Evolutionary conservation across 2,329 filamentous ascomycete species (phyloP), one percentile per base, ranked within the genome.

Genomic region (Nemania diffusa): DNA sequence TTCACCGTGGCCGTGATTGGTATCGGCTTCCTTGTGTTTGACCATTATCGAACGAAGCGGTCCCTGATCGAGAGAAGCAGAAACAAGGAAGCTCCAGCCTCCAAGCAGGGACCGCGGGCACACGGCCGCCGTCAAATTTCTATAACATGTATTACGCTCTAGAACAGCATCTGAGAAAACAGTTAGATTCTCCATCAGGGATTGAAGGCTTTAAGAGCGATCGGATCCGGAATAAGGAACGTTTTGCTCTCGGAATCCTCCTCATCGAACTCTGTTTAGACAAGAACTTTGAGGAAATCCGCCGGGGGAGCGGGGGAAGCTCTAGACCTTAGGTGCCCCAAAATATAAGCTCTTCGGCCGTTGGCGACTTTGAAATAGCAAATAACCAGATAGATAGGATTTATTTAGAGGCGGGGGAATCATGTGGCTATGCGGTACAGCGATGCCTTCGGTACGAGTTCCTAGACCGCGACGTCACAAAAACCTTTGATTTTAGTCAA

Each of bases 171-270:
- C 13, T 5, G 15, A 26, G 15, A n/a, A 51, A 5, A 29, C 48
- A 3, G 4, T 15, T 2, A 15, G 48, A 29, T 9, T 29, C 48
- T 13, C 29, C 48, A 29, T 29, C 48, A 5, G 15, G 29, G 2
- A 24, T 26, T 2, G 26, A 51, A 13, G 15, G 48, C 3, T 51
- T 51, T 51, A 24, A 51, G 13, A 29, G 26, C 48, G 29, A 26
- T 7, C 48, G 29, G 48, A 51, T 51, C 26, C 48, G 48, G 48
- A 51, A 51, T 20, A 51, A 51, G 48, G 48, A 29, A 51, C 48
- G 29, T 32, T 51, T 51, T 22, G 24, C 48, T 5, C 48, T 51
- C n/a, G 48, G 48, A n/a, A 32, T 51, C 13, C 48, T 51, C 24
- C 48, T 51, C 13, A 51, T 51, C 13, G 48, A 51, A 32, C 48